These are phyloP conservation scores for Chlamydomonas sphaeroides DNA, from an alignment of 139 green algal genomes.

Conservation along the genomic window DNA sequence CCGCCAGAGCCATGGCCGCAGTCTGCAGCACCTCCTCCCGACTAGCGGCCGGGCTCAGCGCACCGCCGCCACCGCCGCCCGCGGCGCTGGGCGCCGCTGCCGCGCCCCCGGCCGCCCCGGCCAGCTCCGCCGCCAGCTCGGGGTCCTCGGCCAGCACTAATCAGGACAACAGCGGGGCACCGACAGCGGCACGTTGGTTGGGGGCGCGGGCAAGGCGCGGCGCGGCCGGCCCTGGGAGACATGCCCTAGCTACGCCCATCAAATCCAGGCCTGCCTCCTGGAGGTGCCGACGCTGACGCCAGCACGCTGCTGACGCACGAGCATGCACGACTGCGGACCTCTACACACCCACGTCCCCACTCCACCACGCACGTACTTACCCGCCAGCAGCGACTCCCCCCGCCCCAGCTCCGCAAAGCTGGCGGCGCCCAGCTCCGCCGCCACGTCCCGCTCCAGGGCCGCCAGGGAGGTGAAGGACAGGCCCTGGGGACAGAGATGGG, in stretches of 20 bases:
- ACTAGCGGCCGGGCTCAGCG: no score
- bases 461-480: slow-evolving; percentile 17
- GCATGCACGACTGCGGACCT: no score
- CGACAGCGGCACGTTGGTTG: no score
- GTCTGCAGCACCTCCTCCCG: neutral
- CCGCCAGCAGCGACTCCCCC: slow-evolving; percentile 14
- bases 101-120: neutral
- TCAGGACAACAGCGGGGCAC: no score
- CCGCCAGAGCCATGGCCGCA: slow-evolving; percentile 17
- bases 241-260: no score
- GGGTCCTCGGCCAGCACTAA: neutral
- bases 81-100: neutral
- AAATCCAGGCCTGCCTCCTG: no score
- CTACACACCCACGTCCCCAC: no score
- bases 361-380: neutral
- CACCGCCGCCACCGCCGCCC: neutral
- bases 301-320: no score
- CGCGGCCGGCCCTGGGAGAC: no score
- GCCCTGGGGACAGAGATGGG: neutral
- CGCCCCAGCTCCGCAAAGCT: slow-evolving; percentile 9
- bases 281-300: no score
- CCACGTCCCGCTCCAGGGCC: neutral
- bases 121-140: neutral
- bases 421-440: neutral
- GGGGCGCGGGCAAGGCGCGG: no score